Percentiles rank a stretch among this genome's conserved stretches.
Conservation (phyloP, 257 asterid species). For the Gynochthodes officinalis region DNA sequence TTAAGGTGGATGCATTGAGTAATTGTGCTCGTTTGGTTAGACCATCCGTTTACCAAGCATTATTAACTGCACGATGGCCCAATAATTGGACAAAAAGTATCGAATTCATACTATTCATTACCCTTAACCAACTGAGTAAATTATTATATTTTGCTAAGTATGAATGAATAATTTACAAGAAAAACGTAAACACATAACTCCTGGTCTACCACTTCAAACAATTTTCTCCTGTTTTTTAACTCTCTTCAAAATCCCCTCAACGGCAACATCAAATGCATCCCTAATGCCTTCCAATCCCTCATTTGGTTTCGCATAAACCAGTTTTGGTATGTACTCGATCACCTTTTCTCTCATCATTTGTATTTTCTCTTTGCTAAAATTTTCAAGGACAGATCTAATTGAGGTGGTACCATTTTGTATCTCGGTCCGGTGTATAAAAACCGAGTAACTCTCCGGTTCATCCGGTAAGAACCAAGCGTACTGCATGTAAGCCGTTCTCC, state of each 20-base stretch:
- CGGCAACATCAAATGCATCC: slow-evolving; percentile 86
- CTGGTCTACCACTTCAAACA: slow-evolving; percentile 43
- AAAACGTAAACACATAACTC: no score
- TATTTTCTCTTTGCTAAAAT: slow-evolving; percentile 39
- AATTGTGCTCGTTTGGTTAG: no score
- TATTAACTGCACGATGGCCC: no score
- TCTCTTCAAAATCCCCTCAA: slow-evolving; percentile 61
- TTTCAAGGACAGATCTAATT: slow-evolving; percentile 42
- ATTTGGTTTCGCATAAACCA: slow-evolving; percentile 49
- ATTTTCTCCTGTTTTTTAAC: slow-evolving; percentile 38
- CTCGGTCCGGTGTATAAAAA: slow-evolving; percentile 58
- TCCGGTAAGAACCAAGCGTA: slow-evolving; percentile 74
- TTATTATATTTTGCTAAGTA: no score
- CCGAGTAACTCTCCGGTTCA: slow-evolving; percentile 67
- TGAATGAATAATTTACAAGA: no score
- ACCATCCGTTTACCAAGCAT: no score
- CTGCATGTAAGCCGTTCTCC: slow-evolving; percentile 63
- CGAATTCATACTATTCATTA: no score
- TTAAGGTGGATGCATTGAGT: no score
- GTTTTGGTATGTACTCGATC: slow-evolving; percentile 48
- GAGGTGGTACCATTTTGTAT: slow-evolving; percentile 59
- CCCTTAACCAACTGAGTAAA: no score
- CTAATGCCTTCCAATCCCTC: slow-evolving; percentile 51
- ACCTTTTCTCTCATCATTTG: slow-evolving; percentile 61
- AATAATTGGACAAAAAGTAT: no score